Evolutionary conservation across 1,284 basidiomycete species (phyloP).

Genomic region (Inonotus obliquus): DNA sequence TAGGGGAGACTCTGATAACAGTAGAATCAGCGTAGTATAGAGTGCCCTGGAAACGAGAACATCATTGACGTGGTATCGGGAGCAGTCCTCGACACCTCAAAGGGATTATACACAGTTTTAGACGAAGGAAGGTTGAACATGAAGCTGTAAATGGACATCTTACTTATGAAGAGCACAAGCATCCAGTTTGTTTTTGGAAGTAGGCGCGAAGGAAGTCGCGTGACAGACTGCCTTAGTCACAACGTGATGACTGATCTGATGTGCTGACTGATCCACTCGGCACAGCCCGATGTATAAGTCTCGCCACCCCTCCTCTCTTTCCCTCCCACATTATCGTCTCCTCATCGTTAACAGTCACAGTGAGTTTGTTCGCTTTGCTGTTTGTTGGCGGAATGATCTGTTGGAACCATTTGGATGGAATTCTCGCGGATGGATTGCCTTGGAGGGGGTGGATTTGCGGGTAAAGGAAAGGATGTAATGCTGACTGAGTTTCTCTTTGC

Average conservation of each 20-base stretch:
- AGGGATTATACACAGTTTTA: not conserved
- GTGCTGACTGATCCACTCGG: not conserved
- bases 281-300: not conserved
- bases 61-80: not conserved
- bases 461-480: not conserved
- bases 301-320: not conserved
- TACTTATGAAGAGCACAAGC: no score
- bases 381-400: not conserved
- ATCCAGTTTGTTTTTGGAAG: no score
- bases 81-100: not conserved
- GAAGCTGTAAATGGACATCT: no score
- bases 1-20: no score
- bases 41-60: not conserved
- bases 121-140: no score
- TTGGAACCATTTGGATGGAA: slow-evolving; percentile 5
- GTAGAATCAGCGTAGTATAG: no score
- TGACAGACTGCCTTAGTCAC: not conserved
- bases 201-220: no score
- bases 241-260: not conserved
- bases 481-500: not conserved
- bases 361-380: not conserved
- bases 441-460: not conserved
- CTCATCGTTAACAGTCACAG: not conserved
- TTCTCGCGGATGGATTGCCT: not conserved
- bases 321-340: not conserved